These are phyloP conservation scores for Thraustotheca clavata DNA, from an alignment of 352 stramenopile genomes.

Conservation along the genomic window DNA sequence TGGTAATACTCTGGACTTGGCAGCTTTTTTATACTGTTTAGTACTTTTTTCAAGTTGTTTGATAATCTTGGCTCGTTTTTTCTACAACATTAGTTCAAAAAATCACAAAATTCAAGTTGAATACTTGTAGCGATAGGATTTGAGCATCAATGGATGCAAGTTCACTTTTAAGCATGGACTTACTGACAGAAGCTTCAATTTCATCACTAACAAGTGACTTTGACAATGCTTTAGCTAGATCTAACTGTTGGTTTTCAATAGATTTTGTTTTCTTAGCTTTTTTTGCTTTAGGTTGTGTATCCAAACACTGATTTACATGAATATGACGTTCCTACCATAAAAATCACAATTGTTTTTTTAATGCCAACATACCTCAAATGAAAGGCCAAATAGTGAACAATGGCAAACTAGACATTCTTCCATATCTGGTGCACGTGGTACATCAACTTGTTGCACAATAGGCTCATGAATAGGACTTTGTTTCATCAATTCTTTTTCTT, in stretches of 20 bases:
- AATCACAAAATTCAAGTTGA: not conserved
- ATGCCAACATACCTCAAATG: not conserved
- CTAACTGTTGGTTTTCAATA: slow-evolving; percentile 2
- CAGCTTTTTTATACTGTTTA: not conserved
- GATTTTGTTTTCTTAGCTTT: slow-evolving; percentile 13
- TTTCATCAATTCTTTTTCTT: not conserved
- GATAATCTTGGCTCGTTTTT: slow-evolving; percentile 1
- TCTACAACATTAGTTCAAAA: not conserved
- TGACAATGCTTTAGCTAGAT: slow-evolving; percentile 4
- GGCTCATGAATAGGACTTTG: not conserved
- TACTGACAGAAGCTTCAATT: not conserved
- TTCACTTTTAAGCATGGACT: not conserved
- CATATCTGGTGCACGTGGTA: not conserved
- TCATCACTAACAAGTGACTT: slow-evolving; percentile 9
- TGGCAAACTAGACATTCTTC: slow-evolving; percentile 12
- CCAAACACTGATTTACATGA: slow-evolving; percentile 19
- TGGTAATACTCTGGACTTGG: not conserved
- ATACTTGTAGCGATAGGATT: slow-evolving; percentile 6
- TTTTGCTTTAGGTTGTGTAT: not conserved
- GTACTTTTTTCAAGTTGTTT: not conserved
- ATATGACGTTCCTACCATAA: slow-evolving; percentile 8
- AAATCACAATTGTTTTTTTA: not conserved
- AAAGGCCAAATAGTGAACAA: not conserved
- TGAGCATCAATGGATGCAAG: slow-evolving; percentile 9
- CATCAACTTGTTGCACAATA: not conserved